Evolutionary conservation across 2,329 filamentous ascomycete genomes (phyloP).

Genomic region (Aspergillus fumigatiaffinis): DNA sequence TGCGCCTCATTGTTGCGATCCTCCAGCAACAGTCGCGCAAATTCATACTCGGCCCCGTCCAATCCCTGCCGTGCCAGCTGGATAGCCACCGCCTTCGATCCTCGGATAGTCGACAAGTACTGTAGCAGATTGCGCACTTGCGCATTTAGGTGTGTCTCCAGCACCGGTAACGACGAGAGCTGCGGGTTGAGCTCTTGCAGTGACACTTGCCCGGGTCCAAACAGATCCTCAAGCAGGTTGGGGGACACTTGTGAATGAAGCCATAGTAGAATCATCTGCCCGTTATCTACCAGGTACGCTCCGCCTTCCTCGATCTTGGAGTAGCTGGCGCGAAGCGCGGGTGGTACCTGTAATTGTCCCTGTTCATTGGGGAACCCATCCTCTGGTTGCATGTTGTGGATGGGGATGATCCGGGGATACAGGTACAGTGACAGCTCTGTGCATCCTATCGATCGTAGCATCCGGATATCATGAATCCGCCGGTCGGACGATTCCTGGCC

Average conservation of each 20-base stretch:
- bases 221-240: slow-evolving; percentile 84
- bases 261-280: slow-evolving; percentile 88
- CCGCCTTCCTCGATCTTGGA: slow-evolving; percentile 86
- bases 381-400: slow-evolving; percentile 82
- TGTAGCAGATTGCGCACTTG: slow-evolving; percentile 92
- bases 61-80: slow-evolving; percentile 89
- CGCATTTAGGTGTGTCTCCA: slow-evolving; percentile 89
- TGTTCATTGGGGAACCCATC: slow-evolving; percentile 94
- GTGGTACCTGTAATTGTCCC: slow-evolving; percentile 81
- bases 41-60: slow-evolving; percentile 94
- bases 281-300: slow-evolving; percentile 92
- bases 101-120: slow-evolving; percentile 74
- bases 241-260: slow-evolving; percentile 88
- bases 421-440: slow-evolving; percentile 86
- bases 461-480: slow-evolving; percentile 83
- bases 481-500: slow-evolving; percentile 88
- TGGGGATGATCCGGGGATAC: slow-evolving; percentile 86
- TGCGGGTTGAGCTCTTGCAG: slow-evolving; percentile 79
- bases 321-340: slow-evolving; percentile 76
- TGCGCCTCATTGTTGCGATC: slow-evolving; percentile 97
- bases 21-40: slow-evolving; percentile 84
- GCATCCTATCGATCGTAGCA: slow-evolving; percentile 83
- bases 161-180: slow-evolving; percentile 70
- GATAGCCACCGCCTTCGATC: slow-evolving; percentile 81
- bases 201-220: slow-evolving; percentile 68